Evolutionary conservation across 805 yeast species (phyloP), one percentile per base, ranked within the genome.

Genomic region (Starmerella gropengiesseri): DNA sequence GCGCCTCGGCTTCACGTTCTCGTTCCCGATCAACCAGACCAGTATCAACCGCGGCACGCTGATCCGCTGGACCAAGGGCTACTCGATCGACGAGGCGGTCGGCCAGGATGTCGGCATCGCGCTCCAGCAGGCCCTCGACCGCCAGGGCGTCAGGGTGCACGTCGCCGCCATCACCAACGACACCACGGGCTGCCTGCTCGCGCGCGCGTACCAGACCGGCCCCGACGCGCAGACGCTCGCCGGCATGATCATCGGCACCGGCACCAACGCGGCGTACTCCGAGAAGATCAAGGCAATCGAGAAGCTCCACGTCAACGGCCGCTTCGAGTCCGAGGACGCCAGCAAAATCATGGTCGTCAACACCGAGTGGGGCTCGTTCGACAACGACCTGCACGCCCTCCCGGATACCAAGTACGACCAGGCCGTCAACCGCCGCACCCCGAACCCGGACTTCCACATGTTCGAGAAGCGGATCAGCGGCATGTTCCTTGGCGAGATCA

Each of bases 281-380:
- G 98, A 89, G 63, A 70, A 74, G 44, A 60, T 86, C 40, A 77
- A 74, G 31, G 73, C 78, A 43, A 82, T 91, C 53, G 73, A 73
- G 43, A 89, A 91, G 63, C 41, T 47, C 20, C 26, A 20, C 19
- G 8, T 8, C 22, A 68, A 87, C 48, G 74, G 76, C n/a, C 68
- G 71, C 2, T 43, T 43, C n/a, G 47, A 55, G 14, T 54, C 55
- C 31, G 39, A 45, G 12, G 22, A 33, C 37, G n/a, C 13, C n/a
- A 19, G 21, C 14, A 59, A 58, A 17, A 62, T 71, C 54, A 87
- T 87, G 95, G 81, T 85, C 49, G 73, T 87, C 55, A 87, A 87
- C 66, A 87, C 95, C 35, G 98, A 91, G 64, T 91, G 97, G 95
- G 97, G 97, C 49, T 85, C 95, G 32, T 89, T 87, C 56, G 97